A percentile compares a stretch with the other conserved stretches of the same genome.
These are phyloP conservation scores for Xylaria longipes DNA, from an alignment of 495 filamentous ascomycete genomes.

Conservation along the genomic window DNA sequence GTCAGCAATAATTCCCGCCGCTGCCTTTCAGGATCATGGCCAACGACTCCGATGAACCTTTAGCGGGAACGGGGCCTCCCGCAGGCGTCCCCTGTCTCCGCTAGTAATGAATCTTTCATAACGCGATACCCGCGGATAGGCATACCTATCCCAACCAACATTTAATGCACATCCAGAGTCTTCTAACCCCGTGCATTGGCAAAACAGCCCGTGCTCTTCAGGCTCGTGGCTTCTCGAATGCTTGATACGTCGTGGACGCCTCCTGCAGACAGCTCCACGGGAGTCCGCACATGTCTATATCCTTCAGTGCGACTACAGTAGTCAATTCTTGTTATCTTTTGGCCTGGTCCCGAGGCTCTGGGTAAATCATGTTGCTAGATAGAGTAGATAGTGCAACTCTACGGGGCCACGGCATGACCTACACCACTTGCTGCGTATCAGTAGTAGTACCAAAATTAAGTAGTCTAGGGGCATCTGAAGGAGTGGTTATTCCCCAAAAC, in stretches of 20 bases:
- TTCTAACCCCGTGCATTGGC: background rate
- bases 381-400: slow-evolving; percentile 16
- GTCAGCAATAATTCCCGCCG: slow-evolving; percentile 15
- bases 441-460: background rate
- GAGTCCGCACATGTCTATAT: background rate
- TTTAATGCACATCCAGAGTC: background rate
- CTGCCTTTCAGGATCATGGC: background rate
- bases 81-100: slow-evolving; percentile 15
- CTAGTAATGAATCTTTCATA: slow-evolving; percentile 1
- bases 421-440: background rate
- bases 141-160: background rate
- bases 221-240: background rate
- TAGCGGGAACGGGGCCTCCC: slow-evolving; percentile 20
- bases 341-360: slow-evolving; percentile 23
- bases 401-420: slow-evolving; percentile 13
- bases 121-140: slow-evolving; percentile 10
- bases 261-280: background rate
- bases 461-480: background rate
- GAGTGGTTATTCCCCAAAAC: background rate
- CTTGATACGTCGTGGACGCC: background rate
- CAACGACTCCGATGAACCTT: background rate
- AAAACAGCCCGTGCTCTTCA: background rate
- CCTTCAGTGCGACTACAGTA: slow-evolving; percentile 3
- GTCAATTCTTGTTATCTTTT: slow-evolving; percentile 12
- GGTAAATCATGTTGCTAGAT: slow-evolving; percentile 13